These are phyloP conservation scores for Saksenaea vasiformis DNA, from an alignment of 371 early-diverging fungal species.

Conservation along the genomic window DNA sequence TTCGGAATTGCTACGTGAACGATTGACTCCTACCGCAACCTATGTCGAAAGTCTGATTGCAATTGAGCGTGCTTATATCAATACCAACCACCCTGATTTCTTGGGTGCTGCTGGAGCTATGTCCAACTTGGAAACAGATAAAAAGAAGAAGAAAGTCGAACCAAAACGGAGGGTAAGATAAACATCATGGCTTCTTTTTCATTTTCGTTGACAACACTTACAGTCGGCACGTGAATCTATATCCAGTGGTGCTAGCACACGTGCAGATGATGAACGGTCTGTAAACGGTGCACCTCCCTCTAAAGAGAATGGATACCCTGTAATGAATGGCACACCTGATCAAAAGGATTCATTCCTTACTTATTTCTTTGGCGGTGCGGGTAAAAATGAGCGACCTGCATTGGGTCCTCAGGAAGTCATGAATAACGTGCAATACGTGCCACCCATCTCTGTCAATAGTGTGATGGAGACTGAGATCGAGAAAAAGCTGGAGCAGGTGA, in stretches of 20 bases:
- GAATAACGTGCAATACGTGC: conserved; percentile 31
- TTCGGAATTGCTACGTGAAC: conserved; percentile 79
- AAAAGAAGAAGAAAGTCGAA: conserved; percentile 4
- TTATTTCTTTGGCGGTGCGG: conserved; percentile 77
- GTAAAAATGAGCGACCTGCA: conserved; percentile 44
- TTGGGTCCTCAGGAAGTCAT: conserved; percentile 32
- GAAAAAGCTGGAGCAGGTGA: conserved; percentile 33
- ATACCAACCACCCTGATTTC: conserved; percentile 93
- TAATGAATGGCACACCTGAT: conserved; percentile 3
- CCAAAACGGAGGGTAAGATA: conserved; percentile 7
- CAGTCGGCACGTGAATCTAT: conserved; percentile 4
- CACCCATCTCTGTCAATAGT: conserved; percentile 26
- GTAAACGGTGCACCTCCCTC: neutral
- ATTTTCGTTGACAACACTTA: neutral
- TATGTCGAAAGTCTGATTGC: conserved; percentile 84
- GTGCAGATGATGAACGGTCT: neutral
- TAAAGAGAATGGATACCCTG: conserved; percentile 5
- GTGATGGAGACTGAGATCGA: conserved; percentile 51
- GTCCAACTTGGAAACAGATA: conserved; percentile 47
- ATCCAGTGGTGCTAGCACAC: neutral
- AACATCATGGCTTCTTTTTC: neutral
- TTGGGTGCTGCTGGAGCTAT: conserved; percentile 79
- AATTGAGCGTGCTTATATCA: conserved; percentile 89
- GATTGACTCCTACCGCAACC: conserved; percentile 66
- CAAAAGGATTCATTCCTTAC: conserved; percentile 66